phyloP scores from a whole-genome alignment of 176 grass and related monocot genomes.

The Zea luxurians region DNA sequence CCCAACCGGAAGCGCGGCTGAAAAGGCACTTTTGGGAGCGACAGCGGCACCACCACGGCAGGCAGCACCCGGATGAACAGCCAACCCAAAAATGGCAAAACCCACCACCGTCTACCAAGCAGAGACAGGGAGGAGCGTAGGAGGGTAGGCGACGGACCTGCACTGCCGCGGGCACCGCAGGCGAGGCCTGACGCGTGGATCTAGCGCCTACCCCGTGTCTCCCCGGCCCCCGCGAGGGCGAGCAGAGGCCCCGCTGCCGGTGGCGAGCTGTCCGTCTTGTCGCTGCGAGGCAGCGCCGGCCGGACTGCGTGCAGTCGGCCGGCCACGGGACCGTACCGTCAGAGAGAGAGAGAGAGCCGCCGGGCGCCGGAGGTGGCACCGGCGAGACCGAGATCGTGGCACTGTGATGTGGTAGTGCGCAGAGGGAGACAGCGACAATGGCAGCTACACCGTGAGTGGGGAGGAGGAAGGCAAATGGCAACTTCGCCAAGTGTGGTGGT shows the following conservation, averaged over 20 bases:
- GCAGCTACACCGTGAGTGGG: not conserved
- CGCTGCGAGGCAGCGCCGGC: not conserved
- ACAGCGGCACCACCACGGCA: constrained; percentile 20
- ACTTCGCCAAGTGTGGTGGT: not conserved
- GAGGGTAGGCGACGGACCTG: not conserved
- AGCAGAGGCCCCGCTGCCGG: not conserved
- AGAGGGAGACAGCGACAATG: not conserved
- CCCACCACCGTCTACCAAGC: not conserved
- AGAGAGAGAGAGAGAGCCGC: too few relatives aligned
- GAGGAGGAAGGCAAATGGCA: not conserved
- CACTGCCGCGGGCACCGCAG: not conserved
- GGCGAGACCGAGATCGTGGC: not conserved
- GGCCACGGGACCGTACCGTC: too few relatives aligned
- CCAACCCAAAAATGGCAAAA: constrained; percentile 32
- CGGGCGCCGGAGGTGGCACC: not conserved
- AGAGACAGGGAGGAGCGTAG: not conserved
- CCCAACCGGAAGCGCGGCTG: not conserved
- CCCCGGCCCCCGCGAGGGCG: not conserved
- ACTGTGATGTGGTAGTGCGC: too few relatives aligned
- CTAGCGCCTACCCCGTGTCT: not conserved
- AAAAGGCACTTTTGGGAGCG: constrained; percentile 54
- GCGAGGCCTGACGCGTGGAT: constrained; percentile 3
- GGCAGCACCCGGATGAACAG: not conserved
- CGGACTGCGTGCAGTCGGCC: not conserved
- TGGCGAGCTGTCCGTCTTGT: not conserved